phyloP scores from a whole-genome alignment of 257 asterid genomes.

The Primulina tabacum region DNA sequence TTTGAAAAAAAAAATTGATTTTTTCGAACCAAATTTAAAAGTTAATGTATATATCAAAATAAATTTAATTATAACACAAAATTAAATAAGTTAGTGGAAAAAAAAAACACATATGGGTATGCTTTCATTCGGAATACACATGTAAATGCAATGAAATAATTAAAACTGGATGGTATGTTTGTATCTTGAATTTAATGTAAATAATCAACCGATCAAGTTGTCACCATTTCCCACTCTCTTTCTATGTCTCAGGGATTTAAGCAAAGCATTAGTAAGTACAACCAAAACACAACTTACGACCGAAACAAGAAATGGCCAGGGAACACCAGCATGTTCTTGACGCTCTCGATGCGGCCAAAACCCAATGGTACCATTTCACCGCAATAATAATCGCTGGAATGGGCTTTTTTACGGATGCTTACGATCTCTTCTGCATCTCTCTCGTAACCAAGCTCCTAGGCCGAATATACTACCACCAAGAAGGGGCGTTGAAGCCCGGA shows the following conservation, averaged over 20 bases:
- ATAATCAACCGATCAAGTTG: too few species aligned
- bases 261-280: not conserved
- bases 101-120: too few species aligned
- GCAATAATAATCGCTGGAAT: slow-evolving; percentile 68
- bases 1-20: too few species aligned
- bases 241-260: not conserved
- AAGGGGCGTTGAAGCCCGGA: slow-evolving; percentile 31
- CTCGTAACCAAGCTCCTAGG: slow-evolving; percentile 48
- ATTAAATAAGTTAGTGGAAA: too few species aligned
- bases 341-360: slow-evolving; percentile 64
- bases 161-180: too few species aligned
- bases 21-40: too few species aligned
- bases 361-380: slow-evolving; percentile 62
- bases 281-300: not conserved
- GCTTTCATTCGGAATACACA: too few species aligned
- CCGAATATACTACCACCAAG: slow-evolving; percentile 44
- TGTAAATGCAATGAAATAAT: too few species aligned
- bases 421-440: slow-evolving; percentile 58
- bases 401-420: slow-evolving; percentile 77
- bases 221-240: not conserved
- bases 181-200: too few species aligned
- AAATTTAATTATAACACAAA: too few species aligned
- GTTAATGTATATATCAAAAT: too few species aligned
- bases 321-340: slow-evolving; percentile 49
- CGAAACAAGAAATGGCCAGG: slow-evolving; percentile 34